phyloP scores from a whole-genome alignment of 441 rosid genomes.

The Daphne laureola region DNA sequence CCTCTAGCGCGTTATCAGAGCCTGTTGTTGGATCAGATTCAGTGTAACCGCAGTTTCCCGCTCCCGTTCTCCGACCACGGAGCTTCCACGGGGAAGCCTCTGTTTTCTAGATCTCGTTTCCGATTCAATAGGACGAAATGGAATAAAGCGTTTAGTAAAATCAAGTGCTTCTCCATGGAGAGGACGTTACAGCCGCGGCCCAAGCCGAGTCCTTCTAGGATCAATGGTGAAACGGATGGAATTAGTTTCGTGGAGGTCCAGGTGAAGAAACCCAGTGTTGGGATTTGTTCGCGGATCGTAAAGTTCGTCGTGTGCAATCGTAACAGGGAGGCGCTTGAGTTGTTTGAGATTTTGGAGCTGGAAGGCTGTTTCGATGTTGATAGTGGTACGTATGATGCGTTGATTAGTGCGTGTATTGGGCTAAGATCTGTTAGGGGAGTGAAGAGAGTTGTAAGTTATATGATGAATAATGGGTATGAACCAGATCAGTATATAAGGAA shows the following conservation, averaged over 20 bases:
- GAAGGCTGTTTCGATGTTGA: constrained; percentile 44
- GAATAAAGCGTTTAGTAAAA: constrained; percentile 29
- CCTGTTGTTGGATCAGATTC: constrained; percentile 31
- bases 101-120: constrained; percentile 34
- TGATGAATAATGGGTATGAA: constrained; percentile 44
- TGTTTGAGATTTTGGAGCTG: constrained; percentile 71
- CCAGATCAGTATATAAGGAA: constrained; percentile 61
- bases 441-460: constrained; percentile 54
- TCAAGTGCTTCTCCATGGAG: constrained; percentile 42
- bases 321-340: constrained; percentile 67
- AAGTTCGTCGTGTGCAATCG: constrained; percentile 52
- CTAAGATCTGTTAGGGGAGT: constrained; percentile 58
- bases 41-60: constrained; percentile 24
- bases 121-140: constrained; percentile 32
- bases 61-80: constrained; percentile 18
- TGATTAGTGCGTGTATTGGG: constrained; percentile 71
- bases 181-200: constrained; percentile 48
- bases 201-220: constrained; percentile 33
- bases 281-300: constrained; percentile 73
- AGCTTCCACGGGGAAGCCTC: constrained; percentile 15
- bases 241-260: constrained; percentile 18
- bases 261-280: constrained; percentile 30
- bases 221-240: constrained; percentile 17
- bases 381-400: constrained; percentile 58
- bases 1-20: constrained; percentile 42